Evolutionary conservation across 139 green algal species (phyloP).

Genomic region (Chlamydomonas sp.): DNA sequence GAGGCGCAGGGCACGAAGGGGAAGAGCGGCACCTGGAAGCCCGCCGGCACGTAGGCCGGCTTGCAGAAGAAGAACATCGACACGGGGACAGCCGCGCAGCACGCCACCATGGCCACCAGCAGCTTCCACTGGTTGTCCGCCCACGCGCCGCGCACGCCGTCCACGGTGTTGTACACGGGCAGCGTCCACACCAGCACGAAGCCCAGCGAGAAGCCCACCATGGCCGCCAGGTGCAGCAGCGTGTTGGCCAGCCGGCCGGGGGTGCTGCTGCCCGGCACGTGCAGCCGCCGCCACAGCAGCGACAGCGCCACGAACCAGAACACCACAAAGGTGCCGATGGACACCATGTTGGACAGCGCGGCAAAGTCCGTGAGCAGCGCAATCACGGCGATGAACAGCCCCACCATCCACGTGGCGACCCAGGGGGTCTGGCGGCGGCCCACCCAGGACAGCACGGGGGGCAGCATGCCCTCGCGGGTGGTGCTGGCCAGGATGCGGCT

Average conservation of each 20-base stretch:
- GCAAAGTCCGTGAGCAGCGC: slow-evolving; percentile 46
- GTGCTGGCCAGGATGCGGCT: slow-evolving; percentile 47
- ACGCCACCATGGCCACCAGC: slow-evolving; percentile 24
- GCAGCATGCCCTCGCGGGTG: slow-evolving; percentile 53
- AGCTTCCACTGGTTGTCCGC: slow-evolving; percentile 27
- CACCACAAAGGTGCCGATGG: slow-evolving; percentile 78
- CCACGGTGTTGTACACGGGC: slow-evolving; percentile 31
- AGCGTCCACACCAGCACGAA: slow-evolving; percentile 38
- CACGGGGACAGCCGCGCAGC: not conserved
- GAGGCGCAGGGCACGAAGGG: slow-evolving; percentile 37
- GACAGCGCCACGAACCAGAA: slow-evolving; percentile 73
- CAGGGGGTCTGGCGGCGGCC: slow-evolving; percentile 8
- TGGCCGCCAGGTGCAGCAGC: slow-evolving; percentile 5
- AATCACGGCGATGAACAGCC: slow-evolving; percentile 33
- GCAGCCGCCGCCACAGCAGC: slow-evolving; percentile 48
- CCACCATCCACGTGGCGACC: slow-evolving; percentile 25
- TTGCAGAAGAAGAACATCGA: slow-evolving; percentile 38
- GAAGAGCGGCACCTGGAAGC: slow-evolving; percentile 43
- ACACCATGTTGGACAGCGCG: slow-evolving; percentile 71
- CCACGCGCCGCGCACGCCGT: slow-evolving; percentile 9
- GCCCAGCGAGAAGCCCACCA: slow-evolving; percentile 37
- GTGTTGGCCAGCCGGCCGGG: slow-evolving; percentile 1
- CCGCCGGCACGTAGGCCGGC: slow-evolving; percentile 22
- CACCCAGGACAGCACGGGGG: slow-evolving; percentile 10
- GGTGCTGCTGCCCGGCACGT: not conserved